Evolutionary conservation across 306 rosid species (phyloP), one percentile per base, ranked within the genome.

Genomic region (Heteromeles arbutifolia): DNA sequence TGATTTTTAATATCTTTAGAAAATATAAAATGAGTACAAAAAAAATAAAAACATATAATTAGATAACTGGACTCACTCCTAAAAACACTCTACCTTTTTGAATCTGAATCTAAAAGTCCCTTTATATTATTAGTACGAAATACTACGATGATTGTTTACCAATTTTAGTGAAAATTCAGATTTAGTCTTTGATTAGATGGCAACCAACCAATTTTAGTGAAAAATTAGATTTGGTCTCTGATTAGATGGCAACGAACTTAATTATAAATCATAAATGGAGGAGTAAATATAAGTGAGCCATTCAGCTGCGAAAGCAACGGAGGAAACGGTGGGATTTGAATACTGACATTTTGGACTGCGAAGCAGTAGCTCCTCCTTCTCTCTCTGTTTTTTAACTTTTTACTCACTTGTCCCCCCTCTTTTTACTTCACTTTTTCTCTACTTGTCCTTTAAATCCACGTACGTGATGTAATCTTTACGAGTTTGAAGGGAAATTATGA

Each of bases 381-480:
- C 18, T 45, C 48, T 73, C 26, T 58, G 39, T 73, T 39, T 71
- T 54, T 72, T 21, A 52, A 25, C 26, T 25, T 25, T 25, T 25
- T 25, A 25, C 26, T 25, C 26, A 25, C 26, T 50, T n/a, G 11
- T 54, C 65, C n/a, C 53, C 37, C 22, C 10, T 32, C 76, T 1
- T 72, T 72, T 73, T 39, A 73, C 77, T 59, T 15, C 58, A 73
- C 68, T 41, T 41, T 73, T 59, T 59, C 25, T 37, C 17, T 2
- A 24, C 24, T 39, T 17, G 57, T 73, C 11, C 57, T 73, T 73
- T 59, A 19, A 72, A 58, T 73, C 29, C 62, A 39, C 67, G 67
- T 39, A 56, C 53, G 22, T 34, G 63, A 0, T 44, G 50, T 3
- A 43, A 43, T 14, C 15, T 21, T 3, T 8, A 22, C 9, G 31